Evolutionary conservation across 352 stramenopile species (phyloP).

Genomic region (Globisporangium mamillatum): DNA sequence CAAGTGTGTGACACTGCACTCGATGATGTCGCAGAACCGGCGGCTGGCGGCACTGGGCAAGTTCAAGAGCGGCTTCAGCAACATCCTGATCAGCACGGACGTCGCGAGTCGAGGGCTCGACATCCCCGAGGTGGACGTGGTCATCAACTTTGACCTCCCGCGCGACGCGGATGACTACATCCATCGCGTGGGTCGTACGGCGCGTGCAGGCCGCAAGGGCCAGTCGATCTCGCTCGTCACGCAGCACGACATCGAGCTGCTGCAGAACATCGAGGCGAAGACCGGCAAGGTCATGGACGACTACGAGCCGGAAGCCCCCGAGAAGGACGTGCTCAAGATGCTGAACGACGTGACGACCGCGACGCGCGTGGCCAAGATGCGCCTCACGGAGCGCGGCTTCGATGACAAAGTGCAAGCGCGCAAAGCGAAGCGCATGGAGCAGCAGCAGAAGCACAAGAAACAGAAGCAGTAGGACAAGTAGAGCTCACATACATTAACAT

Average conservation of each 20-base stretch:
- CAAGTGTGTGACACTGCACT: constrained; percentile 95
- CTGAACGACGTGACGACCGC: constrained; percentile 95
- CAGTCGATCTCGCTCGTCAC: constrained; percentile 94
- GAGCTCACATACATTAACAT: background rate
- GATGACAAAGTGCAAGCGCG: constrained; percentile 80
- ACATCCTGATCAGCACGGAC: constrained; percentile 96
- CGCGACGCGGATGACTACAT: constrained; percentile 96
- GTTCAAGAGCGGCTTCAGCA: constrained; percentile 93
- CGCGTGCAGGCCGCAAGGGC: constrained; percentile 88
- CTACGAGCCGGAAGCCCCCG: constrained; percentile 68
- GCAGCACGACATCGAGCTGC: constrained; percentile 91
- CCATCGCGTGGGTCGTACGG: constrained; percentile 96
- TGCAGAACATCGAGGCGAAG: constrained; percentile 94
- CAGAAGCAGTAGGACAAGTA: constrained; percentile 12
- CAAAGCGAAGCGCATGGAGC: constrained; percentile 63
- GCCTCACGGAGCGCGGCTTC: constrained; percentile 86
- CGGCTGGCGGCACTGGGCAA: constrained; percentile 94
- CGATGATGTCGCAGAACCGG: constrained; percentile 93
- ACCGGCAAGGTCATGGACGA: constrained; percentile 91
- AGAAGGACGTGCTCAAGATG: constrained; percentile 94
- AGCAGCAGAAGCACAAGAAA: constrained; percentile 38
- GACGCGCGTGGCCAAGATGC: constrained; percentile 91
- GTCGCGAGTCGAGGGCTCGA: constrained; percentile 96
- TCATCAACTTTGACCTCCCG: constrained; percentile 98
- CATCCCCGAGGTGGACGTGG: constrained; percentile 95